Conservation (phyloP, 768 basidiomycete species). For the Kwoniella sp. region DNA sequence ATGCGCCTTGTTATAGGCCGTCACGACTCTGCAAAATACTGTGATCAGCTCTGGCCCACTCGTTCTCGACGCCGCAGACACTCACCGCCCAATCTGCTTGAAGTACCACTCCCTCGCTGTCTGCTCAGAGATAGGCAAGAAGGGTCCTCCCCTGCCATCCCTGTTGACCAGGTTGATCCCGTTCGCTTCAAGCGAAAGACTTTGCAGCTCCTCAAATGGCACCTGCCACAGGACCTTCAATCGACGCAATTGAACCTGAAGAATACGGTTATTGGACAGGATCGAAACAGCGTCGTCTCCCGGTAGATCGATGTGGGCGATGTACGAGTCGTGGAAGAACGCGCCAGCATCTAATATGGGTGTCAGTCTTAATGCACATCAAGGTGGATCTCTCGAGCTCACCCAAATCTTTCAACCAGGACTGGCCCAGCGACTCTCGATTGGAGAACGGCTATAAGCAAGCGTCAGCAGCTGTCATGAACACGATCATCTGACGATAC, state of each 20-base stretch:
- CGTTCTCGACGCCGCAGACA: not conserved
- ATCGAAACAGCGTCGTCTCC: constrained; percentile 63
- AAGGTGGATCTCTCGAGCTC: not conserved
- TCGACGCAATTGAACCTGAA: constrained; percentile 80
- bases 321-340: constrained; percentile 76
- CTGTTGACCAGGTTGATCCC: constrained; percentile 77
- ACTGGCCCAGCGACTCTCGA: constrained; percentile 88
- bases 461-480: not conserved
- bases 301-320: constrained; percentile 81
- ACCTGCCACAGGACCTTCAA: constrained; percentile 88
- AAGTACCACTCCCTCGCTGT: constrained; percentile 51
- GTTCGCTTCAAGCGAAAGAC: constrained; percentile 81
- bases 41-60: no score
- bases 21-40: constrained; percentile 34
- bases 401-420: constrained; percentile 89
- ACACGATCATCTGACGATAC: constrained; percentile 37
- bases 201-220: constrained; percentile 77
- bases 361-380: not conserved
- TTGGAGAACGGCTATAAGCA: constrained; percentile 70
- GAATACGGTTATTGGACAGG: constrained; percentile 69
- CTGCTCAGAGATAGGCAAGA: constrained; percentile 51
- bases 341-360: constrained; percentile 54
- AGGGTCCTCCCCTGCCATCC: constrained; percentile 55
- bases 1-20: constrained; percentile 42
- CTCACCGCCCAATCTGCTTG: constrained; percentile 51